Conservation (phyloP, 148 eudicot genomes). For the Rhododendron henanense region DNA sequence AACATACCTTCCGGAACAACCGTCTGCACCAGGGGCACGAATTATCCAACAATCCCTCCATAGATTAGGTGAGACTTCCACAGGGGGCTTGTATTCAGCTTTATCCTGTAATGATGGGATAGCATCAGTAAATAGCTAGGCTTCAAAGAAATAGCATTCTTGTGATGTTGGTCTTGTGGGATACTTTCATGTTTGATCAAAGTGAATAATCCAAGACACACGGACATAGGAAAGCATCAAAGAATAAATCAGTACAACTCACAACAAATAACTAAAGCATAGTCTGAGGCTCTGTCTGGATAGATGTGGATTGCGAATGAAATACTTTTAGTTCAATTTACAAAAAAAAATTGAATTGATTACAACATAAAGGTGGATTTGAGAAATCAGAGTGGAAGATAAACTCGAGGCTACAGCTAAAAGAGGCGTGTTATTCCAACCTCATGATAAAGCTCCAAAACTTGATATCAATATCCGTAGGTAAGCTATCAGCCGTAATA, state of each 20-base stretch:
- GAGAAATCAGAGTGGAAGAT: not conserved
- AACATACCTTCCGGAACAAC: slow-evolving; percentile 79
- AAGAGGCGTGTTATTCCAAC: not conserved
- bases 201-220: not conserved
- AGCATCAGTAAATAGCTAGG: not conserved
- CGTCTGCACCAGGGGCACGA: slow-evolving; percentile 84
- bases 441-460: not conserved
- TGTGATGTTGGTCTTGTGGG: not conserved
- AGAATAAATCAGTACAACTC: not conserved
- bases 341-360: not conserved
- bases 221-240: not conserved
- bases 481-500: not conserved
- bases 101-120: slow-evolving; percentile 53
- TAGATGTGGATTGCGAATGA: not conserved
- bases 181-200: not conserved
- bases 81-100: slow-evolving; percentile 72
- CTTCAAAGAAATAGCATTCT: not conserved
- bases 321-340: not conserved
- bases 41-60: slow-evolving; percentile 96
- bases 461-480: not conserved
- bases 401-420: not conserved
- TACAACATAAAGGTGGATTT: not conserved
- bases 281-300: not conserved
- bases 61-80: slow-evolving; percentile 51
- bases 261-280: not conserved